phyloP scores from a whole-genome alignment of 2,329 filamentous ascomycete genomes.

The Fusarium chaquense region DNA sequence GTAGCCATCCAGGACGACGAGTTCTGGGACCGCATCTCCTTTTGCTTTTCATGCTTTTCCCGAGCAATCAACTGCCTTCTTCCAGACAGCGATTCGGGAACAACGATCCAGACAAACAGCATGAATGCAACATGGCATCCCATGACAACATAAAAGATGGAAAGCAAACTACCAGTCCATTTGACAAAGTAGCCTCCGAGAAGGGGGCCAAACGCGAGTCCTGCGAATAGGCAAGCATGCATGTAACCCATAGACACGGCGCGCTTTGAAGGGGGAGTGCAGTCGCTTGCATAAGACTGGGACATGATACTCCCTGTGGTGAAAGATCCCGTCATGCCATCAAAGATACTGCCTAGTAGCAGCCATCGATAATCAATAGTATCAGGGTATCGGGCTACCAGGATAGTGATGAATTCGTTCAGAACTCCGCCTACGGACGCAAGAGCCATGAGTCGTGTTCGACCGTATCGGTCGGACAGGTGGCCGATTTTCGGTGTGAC shows the following conservation, averaged over 20 bases:
- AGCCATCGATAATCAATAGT: conserved; percentile 81
- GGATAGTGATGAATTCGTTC: conserved; percentile 80
- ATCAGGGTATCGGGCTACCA: conserved; percentile 81
- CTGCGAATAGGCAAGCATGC: conserved; percentile 87
- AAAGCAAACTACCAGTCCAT: conserved; percentile 77
- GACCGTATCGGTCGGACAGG: conserved; percentile 87
- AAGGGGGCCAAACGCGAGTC: conserved; percentile 88
- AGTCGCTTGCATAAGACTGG: conserved; percentile 91
- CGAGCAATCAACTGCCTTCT: conserved; percentile 77
- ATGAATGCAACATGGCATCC: conserved; percentile 81
- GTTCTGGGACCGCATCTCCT: conserved; percentile 52
- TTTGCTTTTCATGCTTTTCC: conserved; percentile 70
- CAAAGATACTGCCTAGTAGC: conserved; percentile 79
- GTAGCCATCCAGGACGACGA: conserved; percentile 48
- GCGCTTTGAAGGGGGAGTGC: conserved; percentile 81
- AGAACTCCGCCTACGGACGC: conserved; percentile 80
- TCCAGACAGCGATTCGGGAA: conserved; percentile 87
- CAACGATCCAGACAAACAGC: conserved; percentile 73
- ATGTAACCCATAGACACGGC: conserved; percentile 90
- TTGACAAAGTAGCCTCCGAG: conserved; percentile 84
- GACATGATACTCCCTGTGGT: conserved; percentile 81
- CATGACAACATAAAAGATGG: conserved; percentile 87
- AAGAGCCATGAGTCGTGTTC: conserved; percentile 78
- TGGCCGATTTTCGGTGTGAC: conserved; percentile 85
- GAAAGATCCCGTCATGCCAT: conserved; percentile 90